phyloP scores from a whole-genome alignment of 1,284 basidiomycete genomes.

The Sporisorium exsertum region DNA sequence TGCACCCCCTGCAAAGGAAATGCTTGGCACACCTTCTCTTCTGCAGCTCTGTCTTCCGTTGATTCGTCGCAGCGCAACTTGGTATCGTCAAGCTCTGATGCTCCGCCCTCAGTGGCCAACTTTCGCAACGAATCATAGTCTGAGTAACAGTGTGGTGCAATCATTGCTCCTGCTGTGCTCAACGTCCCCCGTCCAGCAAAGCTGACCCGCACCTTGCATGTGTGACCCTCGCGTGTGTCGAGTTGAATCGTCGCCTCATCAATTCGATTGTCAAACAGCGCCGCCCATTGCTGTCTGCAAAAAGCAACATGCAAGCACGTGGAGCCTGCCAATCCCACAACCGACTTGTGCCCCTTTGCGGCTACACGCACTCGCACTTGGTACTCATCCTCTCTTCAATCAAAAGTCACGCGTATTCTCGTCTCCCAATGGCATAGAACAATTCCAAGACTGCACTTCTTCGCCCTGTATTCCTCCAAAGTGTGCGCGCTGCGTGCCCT shows the following conservation, averaged over 20 bases:
- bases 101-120: neutral
- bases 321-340: neutral
- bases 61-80: neutral
- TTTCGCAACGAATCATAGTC: neutral
- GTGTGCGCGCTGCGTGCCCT: neutral
- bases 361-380: constrained; percentile 1
- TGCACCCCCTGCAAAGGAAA: neutral
- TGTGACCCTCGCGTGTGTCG: neutral
- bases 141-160: no score
- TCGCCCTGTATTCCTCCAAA: neutral
- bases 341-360: neutral
- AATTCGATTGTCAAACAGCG: neutral
- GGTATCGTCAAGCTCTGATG: neutral
- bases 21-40: neutral
- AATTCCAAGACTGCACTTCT: neutral
- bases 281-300: neutral
- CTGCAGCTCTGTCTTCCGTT: neutral
- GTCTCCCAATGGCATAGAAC: no score
- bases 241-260: neutral
- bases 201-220: neutral
- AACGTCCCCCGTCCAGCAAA: no score
- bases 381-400: neutral
- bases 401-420: no score
- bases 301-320: neutral
- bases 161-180: no score